Base-by-base conservation (phyloP, 306 rosid species). In the Morella rubra region DNA sequence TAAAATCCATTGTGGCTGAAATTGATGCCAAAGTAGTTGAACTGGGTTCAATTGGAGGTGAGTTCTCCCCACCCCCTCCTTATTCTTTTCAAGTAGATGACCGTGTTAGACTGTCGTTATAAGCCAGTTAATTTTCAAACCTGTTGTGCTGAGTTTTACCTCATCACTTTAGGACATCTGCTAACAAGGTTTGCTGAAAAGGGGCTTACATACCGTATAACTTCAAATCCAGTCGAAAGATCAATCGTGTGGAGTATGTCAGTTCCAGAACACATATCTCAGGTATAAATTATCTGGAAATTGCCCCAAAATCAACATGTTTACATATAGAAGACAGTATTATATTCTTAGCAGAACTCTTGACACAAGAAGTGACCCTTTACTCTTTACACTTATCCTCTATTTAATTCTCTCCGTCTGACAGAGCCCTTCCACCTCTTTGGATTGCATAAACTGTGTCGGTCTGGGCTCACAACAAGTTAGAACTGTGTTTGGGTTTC, bases 211-310 rank as follows among this genome's bases (percentile, higher is more conserved):
- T 94, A 87, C 82, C 96, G 88, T 50, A 85, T 94, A 75, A 87
- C 92, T 46, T 90, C 98, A 56, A 94, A 94, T 86, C 92, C 91
- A 47, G 84, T 94, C 46, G 79, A 89, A 80, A 89, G 91, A 67
- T 92, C 98, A 78, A 94, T 94, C 72, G 40, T 92, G 73, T 94
- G 98, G 98, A 88, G 86, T 46, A 92, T 94, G 96, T 85, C 84
- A 68, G 87, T 90, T 77, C 98, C 98, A 51, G 98, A 94, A 82
- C 77, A 87, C 56, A 82, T 94, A 78, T 84, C 88, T 44, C 95
- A 87, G 93, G 98, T 92, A 85, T 72, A 64, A 74, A 69, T 67
- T 73, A 60, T 67, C 13, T 37, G 70, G 13, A 47, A 47, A 40
- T 44, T 18, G 44, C 68, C 10, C 18, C 6, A 61, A 20, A 58